Percentiles rank a stretch among this genome's conserved stretches.
Evolutionary conservation across 306 rosid genomes (phyloP).

Genomic region (Fagus crenata): DNA sequence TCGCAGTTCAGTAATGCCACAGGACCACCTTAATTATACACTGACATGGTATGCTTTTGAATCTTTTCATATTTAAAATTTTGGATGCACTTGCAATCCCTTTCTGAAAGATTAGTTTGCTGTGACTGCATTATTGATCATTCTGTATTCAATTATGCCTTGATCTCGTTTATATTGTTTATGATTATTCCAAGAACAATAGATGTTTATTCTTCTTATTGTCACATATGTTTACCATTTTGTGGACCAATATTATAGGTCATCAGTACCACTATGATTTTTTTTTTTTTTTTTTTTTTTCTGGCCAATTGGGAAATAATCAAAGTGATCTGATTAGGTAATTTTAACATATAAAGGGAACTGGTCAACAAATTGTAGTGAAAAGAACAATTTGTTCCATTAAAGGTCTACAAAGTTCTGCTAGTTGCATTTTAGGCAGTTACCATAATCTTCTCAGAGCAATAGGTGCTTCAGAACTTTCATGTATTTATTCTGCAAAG

Average conservation of each 20-base stretch:
- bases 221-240: background rate
- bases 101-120: background rate
- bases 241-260: background rate
- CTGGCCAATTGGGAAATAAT: background rate
- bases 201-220: background rate
- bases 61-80: slow-evolving; percentile 7
- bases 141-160: background rate
- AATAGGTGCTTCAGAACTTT: background rate
- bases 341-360: background rate
- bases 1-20: slow-evolving; percentile 85
- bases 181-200: background rate
- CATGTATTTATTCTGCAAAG: background rate
- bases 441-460: background rate
- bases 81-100: background rate
- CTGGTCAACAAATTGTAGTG: background rate
- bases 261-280: background rate
- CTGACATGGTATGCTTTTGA: slow-evolving; percentile 69
- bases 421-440: background rate
- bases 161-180: background rate
- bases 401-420: background rate
- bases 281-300: background rate
- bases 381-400: background rate
- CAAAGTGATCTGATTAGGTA: background rate
- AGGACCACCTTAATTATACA: slow-evolving; percentile 85
- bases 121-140: background rate